Base-by-base conservation (phyloP, 345 rosid genomes). In the Murraya paniculata region DNA sequence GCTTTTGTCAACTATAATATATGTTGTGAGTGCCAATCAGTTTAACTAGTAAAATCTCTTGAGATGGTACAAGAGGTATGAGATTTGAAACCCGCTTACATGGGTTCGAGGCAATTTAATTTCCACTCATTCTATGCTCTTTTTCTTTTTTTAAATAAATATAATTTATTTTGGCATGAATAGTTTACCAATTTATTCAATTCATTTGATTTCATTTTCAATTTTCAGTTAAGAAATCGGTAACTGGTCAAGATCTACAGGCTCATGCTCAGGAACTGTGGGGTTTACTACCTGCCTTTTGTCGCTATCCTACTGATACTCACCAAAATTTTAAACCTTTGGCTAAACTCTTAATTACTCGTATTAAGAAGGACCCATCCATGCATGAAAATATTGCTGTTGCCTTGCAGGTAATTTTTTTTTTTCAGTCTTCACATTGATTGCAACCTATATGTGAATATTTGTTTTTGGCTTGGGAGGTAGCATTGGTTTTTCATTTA, bases 261-360 rank as follows among this genome's bases (percentile, higher is more conserved):
- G 86, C 91, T 81, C 84, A 80, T 87, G 88, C 97, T 64, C 89
- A 81, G 82, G 92, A 82, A 72, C 92, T 96, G 7, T 84, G 87
- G 92, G 88, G 82, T 56, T 86, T 96, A 85, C 85, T 94, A 55
- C 94, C 98, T 74, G 90, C 95, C 77, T 94, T 94, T 74, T 94
- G 97, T 84, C 87, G 83, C 80, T 89, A 89, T 83, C 93, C 98
- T 68, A 85, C 77, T 77, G 98, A 96, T 77, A 85, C 85, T 9
- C 80, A 78, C 78, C 81, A 84, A 76, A 85, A 81, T 39, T 86
- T 90, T 82, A 82, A 81, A 79, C 76, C 91, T 66, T 82, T 96
- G 86, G 88, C 92, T 65, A 82, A 87, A 77, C 88, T 94, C 76
- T 81, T 96, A 78, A 82, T 86, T 77, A 78, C 71, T 74, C 84